A percentile compares a stretch with the other conserved stretches of the same genome.
These are phyloP conservation scores for Ophiosphaerella korrae DNA, from an alignment of 2,329 filamentous ascomycete genomes.

Conservation along the genomic window DNA sequence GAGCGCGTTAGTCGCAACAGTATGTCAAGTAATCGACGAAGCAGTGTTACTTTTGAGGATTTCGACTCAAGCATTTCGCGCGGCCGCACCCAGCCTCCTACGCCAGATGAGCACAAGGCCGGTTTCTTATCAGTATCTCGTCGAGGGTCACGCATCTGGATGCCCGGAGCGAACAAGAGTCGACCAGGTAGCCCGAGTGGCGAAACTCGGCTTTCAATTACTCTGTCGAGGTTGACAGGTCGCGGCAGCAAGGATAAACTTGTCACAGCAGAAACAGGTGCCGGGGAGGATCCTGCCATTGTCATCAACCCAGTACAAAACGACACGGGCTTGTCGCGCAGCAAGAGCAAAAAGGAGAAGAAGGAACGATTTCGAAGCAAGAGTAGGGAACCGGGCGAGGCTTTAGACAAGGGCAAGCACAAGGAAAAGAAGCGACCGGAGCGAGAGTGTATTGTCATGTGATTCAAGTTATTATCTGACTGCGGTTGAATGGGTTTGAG, in stretches of 20 bases:
- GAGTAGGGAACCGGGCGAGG: constrained; percentile 47
- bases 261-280: constrained; percentile 21
- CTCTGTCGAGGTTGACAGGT: constrained; percentile 46
- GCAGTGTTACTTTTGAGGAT: constrained; percentile 50
- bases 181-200: constrained; percentile 50
- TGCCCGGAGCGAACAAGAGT: constrained; percentile 44
- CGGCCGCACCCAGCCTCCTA: constrained; percentile 45
- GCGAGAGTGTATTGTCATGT: constrained; percentile 54
- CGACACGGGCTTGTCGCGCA: constrained; percentile 24
- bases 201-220: constrained; percentile 50
- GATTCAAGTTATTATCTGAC: constrained; percentile 10
- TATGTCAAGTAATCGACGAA: constrained; percentile 46
- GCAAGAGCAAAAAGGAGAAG: constrained; percentile 40
- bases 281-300: constrained; percentile 35
- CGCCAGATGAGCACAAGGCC: constrained; percentile 51
- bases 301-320: constrained; percentile 30
- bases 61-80: constrained; percentile 35
- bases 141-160: constrained; percentile 38
- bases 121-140: constrained; percentile 40
- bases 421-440: constrained; percentile 46
- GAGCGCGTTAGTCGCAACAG: constrained; percentile 39
- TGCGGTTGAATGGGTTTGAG: constrained; percentile 1
- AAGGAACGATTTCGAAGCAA: constrained; percentile 45
- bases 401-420: constrained; percentile 31
- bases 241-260: constrained; percentile 52